Evolutionary conservation across 768 basidiomycete genomes (phyloP).

Genomic region (Podaxis sp.): DNA sequence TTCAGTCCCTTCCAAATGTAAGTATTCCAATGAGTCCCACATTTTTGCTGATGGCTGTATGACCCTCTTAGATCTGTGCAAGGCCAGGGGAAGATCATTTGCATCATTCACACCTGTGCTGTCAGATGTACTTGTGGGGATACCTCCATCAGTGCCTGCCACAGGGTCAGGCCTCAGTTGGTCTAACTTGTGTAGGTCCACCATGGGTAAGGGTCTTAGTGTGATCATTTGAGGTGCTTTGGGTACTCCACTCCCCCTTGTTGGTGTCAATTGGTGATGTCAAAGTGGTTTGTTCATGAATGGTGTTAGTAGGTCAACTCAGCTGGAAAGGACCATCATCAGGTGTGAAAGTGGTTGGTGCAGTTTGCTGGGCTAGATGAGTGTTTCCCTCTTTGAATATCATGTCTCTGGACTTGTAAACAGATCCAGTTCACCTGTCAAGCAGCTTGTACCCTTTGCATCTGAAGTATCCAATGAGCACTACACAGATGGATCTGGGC

Average conservation of each 20-base stretch:
- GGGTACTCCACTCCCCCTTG: too few relatives aligned
- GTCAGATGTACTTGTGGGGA: too few relatives aligned
- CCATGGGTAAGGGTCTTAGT: too few relatives aligned
- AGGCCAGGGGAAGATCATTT: neutral
- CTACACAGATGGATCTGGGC: slow-evolving; percentile 19
- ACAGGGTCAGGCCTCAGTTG: too few relatives aligned
- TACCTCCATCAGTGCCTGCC: too few relatives aligned
- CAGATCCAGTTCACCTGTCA: slow-evolving; percentile 10
- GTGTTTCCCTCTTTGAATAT: slow-evolving; percentile 25
- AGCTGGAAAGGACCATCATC: neutral
- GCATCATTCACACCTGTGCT: too few relatives aligned
- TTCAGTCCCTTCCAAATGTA: neutral
- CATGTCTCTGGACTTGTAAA: slow-evolving; percentile 22
- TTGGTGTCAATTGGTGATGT: too few relatives aligned
- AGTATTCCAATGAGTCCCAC: neutral
- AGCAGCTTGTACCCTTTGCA: slow-evolving; percentile 22
- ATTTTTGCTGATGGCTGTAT: neutral
- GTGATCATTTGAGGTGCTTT: too few relatives aligned
- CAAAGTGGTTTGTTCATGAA: neutral
- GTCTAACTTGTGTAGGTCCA: too few relatives aligned
- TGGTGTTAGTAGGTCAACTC: too few relatives aligned
- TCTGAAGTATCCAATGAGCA: slow-evolving; percentile 25
- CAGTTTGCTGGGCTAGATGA: neutral
- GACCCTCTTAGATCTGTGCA: neutral
- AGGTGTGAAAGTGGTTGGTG: neutral